Evolutionary conservation across 345 rosid genomes (phyloP).

Genomic region (Limnanthes douglasii): DNA sequence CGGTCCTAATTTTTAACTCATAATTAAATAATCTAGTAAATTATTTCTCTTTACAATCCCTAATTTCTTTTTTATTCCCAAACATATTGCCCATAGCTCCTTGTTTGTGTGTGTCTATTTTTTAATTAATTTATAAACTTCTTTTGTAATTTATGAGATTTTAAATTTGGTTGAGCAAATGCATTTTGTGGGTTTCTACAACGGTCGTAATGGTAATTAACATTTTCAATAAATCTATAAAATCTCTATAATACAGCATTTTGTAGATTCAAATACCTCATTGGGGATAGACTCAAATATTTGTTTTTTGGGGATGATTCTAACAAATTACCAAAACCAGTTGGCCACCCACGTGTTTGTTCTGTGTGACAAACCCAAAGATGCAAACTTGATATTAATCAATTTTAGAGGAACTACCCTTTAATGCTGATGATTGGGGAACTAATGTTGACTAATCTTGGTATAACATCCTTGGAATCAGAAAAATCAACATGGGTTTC

Average conservation of each 20-base stretch:
- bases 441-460: conserved; percentile 42
- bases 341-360: conserved; percentile 65
- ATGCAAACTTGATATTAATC: conserved; percentile 28
- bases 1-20: no score
- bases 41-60: no score
- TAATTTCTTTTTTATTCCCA: no score
- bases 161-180: conserved; percentile 27
- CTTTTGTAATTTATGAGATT: background rate
- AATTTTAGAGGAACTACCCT: conserved; percentile 56
- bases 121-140: no score
- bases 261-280: no score
- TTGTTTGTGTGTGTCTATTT: no score
- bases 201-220: conserved; percentile 82
- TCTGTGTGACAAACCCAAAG: conserved; percentile 50
- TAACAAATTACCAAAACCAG: conserved; percentile 55
- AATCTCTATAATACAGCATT: background rate
- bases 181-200: conserved; percentile 66
- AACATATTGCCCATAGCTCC: no score
- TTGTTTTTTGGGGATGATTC: conserved; percentile 1
- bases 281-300: no score
- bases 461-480: conserved; percentile 17
- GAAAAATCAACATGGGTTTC: conserved; percentile 21
- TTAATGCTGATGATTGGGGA: conserved; percentile 27
- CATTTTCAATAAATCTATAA: background rate
- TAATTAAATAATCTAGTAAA: no score